phyloP scores from a whole-genome alignment of 2,329 filamentous ascomycete genomes.

The Epichloe brachyelytri region DNA sequence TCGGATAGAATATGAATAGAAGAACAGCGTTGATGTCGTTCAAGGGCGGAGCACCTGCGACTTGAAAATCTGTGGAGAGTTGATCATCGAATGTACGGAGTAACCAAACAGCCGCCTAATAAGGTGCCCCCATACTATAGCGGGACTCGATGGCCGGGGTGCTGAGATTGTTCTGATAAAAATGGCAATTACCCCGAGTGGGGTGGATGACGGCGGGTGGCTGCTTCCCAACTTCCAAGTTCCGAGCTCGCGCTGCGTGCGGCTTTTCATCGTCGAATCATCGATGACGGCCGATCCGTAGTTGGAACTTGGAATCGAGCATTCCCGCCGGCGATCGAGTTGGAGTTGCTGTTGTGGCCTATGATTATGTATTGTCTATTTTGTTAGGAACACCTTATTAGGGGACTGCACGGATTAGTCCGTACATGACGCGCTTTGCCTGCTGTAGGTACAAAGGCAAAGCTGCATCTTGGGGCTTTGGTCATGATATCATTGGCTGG shows the following conservation, averaged over 20 bases:
- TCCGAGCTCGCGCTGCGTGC: neutral
- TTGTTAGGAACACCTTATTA: no score
- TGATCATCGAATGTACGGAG: no score
- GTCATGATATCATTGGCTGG: neutral
- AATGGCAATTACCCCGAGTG: neutral
- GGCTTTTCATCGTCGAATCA: neutral
- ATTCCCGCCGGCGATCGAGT: no score
- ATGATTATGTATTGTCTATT: no score
- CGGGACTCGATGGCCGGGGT: no score
- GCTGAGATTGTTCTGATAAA: neutral
- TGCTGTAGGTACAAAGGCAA: neutral
- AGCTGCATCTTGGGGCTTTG: neutral
- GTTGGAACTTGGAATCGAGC: no score
- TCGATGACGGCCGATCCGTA: neutral
- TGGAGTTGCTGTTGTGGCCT: no score
- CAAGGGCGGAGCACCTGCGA: neutral
- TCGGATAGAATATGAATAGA: neutral
- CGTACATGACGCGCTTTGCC: neutral
- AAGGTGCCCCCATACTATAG: no score
- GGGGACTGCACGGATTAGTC: neutral
- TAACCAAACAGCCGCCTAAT: no score
- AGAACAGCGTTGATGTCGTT: neutral
- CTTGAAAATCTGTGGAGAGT: no score
- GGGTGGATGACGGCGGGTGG: conserved; percentile 1
- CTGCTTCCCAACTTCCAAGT: neutral